Conservation (phyloP, 768 basidiomycete genomes). For the Psilocybe cubensis region DNA sequence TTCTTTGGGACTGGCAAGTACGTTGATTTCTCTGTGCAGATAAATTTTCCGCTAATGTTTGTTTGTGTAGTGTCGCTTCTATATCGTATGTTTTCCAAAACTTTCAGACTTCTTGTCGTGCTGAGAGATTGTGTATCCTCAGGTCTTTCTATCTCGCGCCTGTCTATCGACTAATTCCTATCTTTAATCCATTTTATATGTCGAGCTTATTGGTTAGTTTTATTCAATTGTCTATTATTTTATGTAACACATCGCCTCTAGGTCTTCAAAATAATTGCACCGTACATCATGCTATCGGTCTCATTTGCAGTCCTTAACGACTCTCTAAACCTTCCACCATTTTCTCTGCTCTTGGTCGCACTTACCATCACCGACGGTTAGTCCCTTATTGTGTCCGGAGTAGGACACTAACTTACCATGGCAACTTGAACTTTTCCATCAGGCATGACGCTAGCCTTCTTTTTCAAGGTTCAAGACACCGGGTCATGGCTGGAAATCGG, state of each 20-base stretch:
- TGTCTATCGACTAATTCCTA: slow-evolving; percentile 83
- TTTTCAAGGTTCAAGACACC: slow-evolving; percentile 81
- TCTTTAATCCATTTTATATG: slow-evolving; percentile 89
- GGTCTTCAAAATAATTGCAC: slow-evolving; percentile 83
- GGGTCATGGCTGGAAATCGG: slow-evolving; percentile 92
- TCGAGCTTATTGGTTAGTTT: slow-evolving; percentile 63
- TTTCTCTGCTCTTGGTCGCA: slow-evolving; percentile 80
- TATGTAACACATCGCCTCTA: slow-evolving; percentile 26
- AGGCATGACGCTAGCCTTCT: slow-evolving; percentile 87
- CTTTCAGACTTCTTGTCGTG: neutral
- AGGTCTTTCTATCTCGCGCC: slow-evolving; percentile 88
- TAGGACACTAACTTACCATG: neutral
- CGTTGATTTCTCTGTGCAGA: slow-evolving; percentile 22
- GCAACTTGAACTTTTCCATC: neutral
- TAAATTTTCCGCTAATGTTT: slow-evolving; percentile 5
- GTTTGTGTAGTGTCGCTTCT: slow-evolving; percentile 64
- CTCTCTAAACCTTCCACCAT: slow-evolving; percentile 70
- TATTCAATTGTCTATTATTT: neutral
- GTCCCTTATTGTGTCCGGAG: slow-evolving; percentile 11
- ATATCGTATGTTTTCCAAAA: slow-evolving; percentile 61
- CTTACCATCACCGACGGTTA: slow-evolving; percentile 73
- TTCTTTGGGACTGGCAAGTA: slow-evolving; percentile 89
- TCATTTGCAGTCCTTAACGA: slow-evolving; percentile 72
- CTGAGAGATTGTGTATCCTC: neutral
- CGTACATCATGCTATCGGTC: slow-evolving; percentile 77